Evolutionary conservation across 106 monocot species (phyloP).

Genomic region (Acorus gramineus): DNA sequence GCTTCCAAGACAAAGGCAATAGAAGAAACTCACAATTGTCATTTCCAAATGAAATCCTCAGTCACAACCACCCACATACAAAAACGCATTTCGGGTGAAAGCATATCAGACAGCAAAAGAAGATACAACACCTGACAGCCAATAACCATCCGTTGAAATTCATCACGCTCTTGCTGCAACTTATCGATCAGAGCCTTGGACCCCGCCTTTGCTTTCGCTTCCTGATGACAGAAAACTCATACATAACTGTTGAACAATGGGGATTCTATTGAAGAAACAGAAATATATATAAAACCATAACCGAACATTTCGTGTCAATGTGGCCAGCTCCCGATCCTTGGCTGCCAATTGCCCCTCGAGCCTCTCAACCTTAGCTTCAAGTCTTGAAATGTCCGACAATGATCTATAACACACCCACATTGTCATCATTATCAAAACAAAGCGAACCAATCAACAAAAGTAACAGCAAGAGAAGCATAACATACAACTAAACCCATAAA

Average conservation of each 20-base stretch:
- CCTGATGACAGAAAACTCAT: conserved; percentile 35
- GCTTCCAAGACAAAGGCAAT: conserved; percentile 19
- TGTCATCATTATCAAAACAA: no score
- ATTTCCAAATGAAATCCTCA: no score
- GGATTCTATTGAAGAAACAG: neutral
- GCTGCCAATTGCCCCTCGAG: conserved; percentile 81
- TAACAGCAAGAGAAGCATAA: neutral
- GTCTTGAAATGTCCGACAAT: conserved; percentile 79
- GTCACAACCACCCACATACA: no score
- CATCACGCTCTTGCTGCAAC: conserved; percentile 92
- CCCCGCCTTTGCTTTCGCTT: conserved; percentile 71
- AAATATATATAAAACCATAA: neutral
- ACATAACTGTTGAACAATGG: neutral
- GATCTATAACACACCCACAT: conserved; percentile 20
- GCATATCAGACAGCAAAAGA: neutral
- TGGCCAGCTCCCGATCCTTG: conserved; percentile 94
- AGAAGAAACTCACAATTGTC: no score
- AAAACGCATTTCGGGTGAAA: neutral
- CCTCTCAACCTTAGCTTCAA: conserved; percentile 95
- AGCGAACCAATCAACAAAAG: neutral
- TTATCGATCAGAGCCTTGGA: conserved; percentile 92
- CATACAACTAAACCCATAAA: neutral
- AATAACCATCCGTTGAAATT: conserved; percentile 98
- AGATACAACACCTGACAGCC: conserved; percentile 74
- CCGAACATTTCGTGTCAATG: conserved; percentile 68